Percentiles rank a stretch among this genome's conserved stretches.
Evolutionary conservation across 129 eudicot genomes (phyloP).

Genomic region (Heracleum sosnowskyi): DNA sequence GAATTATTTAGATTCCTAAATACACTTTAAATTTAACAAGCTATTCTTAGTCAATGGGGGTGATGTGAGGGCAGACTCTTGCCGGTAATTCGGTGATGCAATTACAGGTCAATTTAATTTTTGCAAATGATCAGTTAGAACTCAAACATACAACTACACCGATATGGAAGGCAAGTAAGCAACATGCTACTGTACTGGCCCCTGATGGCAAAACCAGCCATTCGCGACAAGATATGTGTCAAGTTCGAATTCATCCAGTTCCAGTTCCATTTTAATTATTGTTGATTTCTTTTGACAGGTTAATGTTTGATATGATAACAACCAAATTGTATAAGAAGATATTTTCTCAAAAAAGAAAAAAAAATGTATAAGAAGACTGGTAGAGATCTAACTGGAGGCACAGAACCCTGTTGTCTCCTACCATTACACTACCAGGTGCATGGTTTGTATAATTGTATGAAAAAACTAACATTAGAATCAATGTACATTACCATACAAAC

Average conservation of each 20-base stretch:
- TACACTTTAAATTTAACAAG: background rate
- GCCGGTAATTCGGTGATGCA: background rate
- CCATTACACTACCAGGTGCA: background rate
- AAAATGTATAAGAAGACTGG: no score
- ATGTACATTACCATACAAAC: conserved; percentile 3
- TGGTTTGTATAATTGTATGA: no score
- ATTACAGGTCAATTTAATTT: background rate
- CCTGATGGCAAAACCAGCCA: background rate
- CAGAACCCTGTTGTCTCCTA: background rate
- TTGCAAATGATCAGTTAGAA: background rate
- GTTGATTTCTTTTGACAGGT: no score
- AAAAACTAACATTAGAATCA: background rate
- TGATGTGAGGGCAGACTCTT: background rate
- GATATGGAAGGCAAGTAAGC: background rate
- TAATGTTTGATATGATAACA: no score
- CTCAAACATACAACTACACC: background rate
- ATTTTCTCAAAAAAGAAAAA: no score
- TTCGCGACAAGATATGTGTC: background rate
- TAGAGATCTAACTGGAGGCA: background rate
- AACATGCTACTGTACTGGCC: background rate
- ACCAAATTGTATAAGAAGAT: no score
- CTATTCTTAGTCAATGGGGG: no score
- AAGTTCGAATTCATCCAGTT: background rate
- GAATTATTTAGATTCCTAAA: background rate
- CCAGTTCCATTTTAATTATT: no score